Percentiles rank a stretch among this genome's conserved stretches.
These are phyloP conservation scores for Oryza officinalis DNA, from an alignment of 176 grass and related monocot species.

Conservation along the genomic window DNA sequence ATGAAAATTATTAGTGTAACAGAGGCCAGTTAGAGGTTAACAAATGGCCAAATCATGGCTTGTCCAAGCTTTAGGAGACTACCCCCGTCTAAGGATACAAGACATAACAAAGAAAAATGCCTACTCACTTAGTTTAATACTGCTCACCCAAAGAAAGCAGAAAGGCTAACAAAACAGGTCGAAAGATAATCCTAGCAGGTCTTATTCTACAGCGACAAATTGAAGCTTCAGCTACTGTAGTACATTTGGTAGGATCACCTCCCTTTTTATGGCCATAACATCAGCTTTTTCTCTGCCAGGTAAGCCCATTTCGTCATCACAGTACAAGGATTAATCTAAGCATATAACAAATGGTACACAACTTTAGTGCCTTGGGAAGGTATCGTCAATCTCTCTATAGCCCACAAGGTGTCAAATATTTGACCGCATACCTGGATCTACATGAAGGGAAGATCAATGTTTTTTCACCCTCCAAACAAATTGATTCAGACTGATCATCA, in stretches of 20 bases:
- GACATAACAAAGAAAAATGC: background rate
- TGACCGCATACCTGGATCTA: constrained; percentile 48
- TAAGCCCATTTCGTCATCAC: background rate
- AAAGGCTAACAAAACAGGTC: constrained; percentile 39
- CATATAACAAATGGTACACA: background rate
- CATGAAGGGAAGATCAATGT: constrained; percentile 42
- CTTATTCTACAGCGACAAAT: constrained; percentile 29
- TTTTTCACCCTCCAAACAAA: constrained; percentile 44
- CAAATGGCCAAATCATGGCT: constrained; percentile 32
- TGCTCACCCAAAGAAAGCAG: background rate
- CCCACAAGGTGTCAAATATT: constrained; percentile 37
- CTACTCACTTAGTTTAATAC: constrained; percentile 26
- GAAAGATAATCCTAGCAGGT: background rate
- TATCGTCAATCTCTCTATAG: constrained; percentile 33
- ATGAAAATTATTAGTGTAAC: constrained; percentile 26
- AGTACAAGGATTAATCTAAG: background rate
- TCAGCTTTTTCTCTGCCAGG: background rate
- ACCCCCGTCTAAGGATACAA: constrained; percentile 40
- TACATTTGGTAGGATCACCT: background rate
- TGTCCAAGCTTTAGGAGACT: constrained; percentile 56
- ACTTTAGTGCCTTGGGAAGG: constrained; percentile 18
- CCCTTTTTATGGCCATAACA: constrained; percentile 1
- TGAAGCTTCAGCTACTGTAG: background rate
- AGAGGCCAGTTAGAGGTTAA: background rate
- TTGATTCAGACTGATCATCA: constrained; percentile 41